These are phyloP conservation scores for Aegle marmelos DNA, from an alignment of 345 rosid species.

Conservation along the genomic window DNA sequence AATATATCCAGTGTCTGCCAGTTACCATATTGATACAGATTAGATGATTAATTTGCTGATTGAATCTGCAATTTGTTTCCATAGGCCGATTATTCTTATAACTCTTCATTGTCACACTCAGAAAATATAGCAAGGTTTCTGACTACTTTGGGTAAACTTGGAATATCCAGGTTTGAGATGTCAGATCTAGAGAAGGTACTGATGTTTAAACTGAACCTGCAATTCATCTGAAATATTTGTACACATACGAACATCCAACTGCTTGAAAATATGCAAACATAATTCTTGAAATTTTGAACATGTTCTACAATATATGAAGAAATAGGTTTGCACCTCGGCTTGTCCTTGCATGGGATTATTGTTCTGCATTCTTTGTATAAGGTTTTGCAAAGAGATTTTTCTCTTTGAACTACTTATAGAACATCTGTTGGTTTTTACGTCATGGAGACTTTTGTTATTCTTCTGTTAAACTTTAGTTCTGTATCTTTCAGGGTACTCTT, in stretches of 20 bases:
- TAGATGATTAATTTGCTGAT: constrained; percentile 10
- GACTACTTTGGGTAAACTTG: constrained; percentile 57
- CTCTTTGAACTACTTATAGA: neutral
- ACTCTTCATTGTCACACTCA: constrained; percentile 25
- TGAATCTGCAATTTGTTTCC: constrained; percentile 17
- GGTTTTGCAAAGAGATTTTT: neutral
- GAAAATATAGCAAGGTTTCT: constrained; percentile 61
- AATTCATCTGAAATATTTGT: neutral
- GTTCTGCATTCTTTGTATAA: neutral
- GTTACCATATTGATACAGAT: neutral
- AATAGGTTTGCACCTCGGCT: neutral
- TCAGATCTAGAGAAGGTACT: constrained; percentile 84
- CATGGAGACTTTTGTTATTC: neutral
- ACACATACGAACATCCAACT: neutral
- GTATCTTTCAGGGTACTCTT: constrained; percentile 48
- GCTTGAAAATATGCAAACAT: neutral
- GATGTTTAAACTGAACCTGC: neutral
- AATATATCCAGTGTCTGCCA: neutral
- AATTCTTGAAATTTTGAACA: neutral
- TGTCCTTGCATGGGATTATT: neutral
- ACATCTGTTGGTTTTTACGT: neutral
- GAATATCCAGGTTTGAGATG: constrained; percentile 60
- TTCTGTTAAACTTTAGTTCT: constrained; percentile 7
- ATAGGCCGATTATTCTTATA: constrained; percentile 46
- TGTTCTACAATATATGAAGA: neutral